phyloP scores from a whole-genome alignment of 169 alveolate species.

The Neospora caninum region DNA sequence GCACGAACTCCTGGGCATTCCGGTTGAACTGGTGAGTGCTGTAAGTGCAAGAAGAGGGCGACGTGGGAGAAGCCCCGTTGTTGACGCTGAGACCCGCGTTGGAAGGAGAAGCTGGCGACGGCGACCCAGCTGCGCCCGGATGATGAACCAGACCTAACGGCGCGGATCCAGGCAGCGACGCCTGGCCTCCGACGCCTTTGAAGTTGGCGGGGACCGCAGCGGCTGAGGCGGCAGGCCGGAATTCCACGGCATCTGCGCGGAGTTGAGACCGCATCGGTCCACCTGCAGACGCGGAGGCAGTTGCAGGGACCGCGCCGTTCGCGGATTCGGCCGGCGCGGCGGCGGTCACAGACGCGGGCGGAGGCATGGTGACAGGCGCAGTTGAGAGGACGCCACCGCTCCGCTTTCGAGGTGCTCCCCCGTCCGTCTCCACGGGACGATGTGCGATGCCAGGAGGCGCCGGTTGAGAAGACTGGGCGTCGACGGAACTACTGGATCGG shows the following conservation, averaged over 20 bases:
- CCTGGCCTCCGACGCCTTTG: not conserved
- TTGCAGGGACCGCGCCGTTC: not conserved
- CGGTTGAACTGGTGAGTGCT: slow-evolving; percentile 63
- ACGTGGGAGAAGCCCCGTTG: slow-evolving; percentile 35
- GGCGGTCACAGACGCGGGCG: not conserved
- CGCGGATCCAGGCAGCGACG: not conserved
- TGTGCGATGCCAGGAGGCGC: too few relatives aligned
- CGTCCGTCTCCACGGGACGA: too few relatives aligned
- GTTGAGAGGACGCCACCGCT: not conserved
- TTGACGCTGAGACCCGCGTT: slow-evolving; percentile 5
- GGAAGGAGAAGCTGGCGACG: not conserved
- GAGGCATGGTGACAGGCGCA: not conserved
- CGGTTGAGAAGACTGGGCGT: too few relatives aligned
- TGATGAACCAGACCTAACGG: not conserved
- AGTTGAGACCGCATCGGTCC: slow-evolving; percentile 10
- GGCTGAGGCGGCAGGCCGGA: slow-evolving; percentile 9
- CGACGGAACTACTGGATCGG: too few relatives aligned
- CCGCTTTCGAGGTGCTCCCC: not conserved
- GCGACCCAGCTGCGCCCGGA: not conserved
- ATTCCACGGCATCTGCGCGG: slow-evolving; percentile 35
- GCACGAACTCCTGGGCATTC: slow-evolving; percentile 63
- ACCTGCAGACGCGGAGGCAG: not conserved
- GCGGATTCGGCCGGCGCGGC: not conserved
- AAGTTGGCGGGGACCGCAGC: not conserved
- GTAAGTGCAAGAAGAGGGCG: slow-evolving; percentile 29